Base-by-base conservation (phyloP, 169 alveolate genomes). In the Plasmodium inui region DNA sequence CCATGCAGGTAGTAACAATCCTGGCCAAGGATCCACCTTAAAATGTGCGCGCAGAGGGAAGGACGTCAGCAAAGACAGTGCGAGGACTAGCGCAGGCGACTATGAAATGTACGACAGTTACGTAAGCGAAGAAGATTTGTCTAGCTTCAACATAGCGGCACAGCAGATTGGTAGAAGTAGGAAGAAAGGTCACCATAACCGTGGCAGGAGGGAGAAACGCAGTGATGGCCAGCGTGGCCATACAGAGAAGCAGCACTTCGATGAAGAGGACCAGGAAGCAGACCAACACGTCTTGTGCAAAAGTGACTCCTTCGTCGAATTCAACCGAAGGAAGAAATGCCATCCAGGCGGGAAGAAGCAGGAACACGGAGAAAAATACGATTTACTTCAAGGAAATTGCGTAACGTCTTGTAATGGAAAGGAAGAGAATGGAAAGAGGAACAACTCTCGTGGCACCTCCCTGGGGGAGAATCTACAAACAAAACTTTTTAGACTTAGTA, bases 241-340 rank as follows among this genome's bases (percentile, higher is more conserved):
- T 50, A 32, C 26, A 19, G 83, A 32, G 55, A 61, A 26, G 19
- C 22, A 74, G 12, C 17, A 30, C 26, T 32, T 12, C 14, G 61
- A 74, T n/a, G 55, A 39, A 6, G 83, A 73, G 53, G 53, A 73
- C 39, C 7, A 73, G 26, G 4, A 73, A 73, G 17, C 39, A 67
- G 76, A 67, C 37, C 76, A 67, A 67, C 34, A 67, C n/a, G n/a
- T 67, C 41, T 67, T 67, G 6, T 82, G 19, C 41, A 82, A 82
- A 82, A 82, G 89, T 22, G 89, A 82, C 30, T 82, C 89, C 9
- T 82, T 82, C 22, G 74, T 55, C 10, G 79, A 82, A n/a, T 82
- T 57, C n/a, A 26, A 28, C 19, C 12, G 39, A n/a, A 82, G 71
- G 32, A 82, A 82, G 34, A 28, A 41, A 53, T 17, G 12, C 19